Evolutionary conservation across 2,329 filamentous ascomycete genomes (phyloP).

Genomic region (Botrytis fragariae): DNA sequence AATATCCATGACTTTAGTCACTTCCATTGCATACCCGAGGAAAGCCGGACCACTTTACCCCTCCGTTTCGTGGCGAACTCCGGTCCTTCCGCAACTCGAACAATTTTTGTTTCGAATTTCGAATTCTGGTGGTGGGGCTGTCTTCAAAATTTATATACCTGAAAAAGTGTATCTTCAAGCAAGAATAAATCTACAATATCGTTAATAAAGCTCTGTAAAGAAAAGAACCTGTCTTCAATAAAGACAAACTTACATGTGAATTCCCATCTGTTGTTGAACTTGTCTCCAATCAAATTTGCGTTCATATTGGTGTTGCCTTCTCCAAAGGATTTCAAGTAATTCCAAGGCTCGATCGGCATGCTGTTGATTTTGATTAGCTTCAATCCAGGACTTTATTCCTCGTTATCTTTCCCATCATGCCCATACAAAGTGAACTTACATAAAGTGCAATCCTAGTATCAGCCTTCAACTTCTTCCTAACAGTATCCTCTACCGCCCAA

Average conservation of each 20-base stretch:
- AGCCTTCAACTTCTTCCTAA: conserved; percentile 33
- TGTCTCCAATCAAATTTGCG: conserved; percentile 36
- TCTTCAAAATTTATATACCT: neutral
- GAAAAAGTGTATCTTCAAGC: neutral
- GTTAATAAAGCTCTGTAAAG: conserved; percentile 12
- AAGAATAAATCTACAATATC: conserved; percentile 15
- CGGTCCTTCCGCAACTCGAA: neutral
- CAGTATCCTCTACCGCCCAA: conserved; percentile 31
- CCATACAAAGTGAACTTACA: conserved; percentile 26
- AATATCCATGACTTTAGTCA: neutral
- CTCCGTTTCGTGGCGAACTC: neutral
- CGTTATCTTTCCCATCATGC: neutral
- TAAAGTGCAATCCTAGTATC: conserved; percentile 36
- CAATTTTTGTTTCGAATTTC: neutral
- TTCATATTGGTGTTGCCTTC: conserved; percentile 35
- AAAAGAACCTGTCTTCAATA: too few species aligned
- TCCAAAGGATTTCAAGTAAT: conserved; percentile 37
- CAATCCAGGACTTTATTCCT: neutral
- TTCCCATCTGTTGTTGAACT: conserved; percentile 36
- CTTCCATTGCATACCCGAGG: neutral
- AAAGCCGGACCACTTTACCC: neutral
- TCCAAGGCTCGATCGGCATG: conserved; percentile 36
- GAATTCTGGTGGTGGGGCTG: too few species aligned
- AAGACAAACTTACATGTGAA: conserved; percentile 32
- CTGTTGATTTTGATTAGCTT: conserved; percentile 25